Percentiles rank a stretch among this genome's conserved stretches.
phyloP scores from a whole-genome alignment of 139 green algal genomes.

The Desmodesmus armatus region DNA sequence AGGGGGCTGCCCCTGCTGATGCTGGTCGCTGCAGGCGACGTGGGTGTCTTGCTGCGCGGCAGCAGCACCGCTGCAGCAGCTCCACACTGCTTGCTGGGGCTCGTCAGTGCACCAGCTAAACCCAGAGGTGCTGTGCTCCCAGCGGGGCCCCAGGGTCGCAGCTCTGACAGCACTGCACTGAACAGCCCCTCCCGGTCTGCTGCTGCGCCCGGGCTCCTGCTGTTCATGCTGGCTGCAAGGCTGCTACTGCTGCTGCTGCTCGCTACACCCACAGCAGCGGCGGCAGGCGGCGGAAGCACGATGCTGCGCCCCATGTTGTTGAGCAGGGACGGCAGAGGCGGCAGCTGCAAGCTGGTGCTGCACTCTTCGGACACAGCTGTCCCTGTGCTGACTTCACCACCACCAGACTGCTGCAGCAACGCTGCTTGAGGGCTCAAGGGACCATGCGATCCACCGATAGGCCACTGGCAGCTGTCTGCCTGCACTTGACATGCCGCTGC shows the following conservation, averaged over 20 bases:
- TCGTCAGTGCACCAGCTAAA: background rate
- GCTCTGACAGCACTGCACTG: slow-evolving; percentile 11
- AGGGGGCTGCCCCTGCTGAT: too few relatives aligned
- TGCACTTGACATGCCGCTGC: background rate
- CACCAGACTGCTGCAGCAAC: background rate
- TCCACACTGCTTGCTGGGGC: background rate
- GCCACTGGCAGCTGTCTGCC: too few relatives aligned
- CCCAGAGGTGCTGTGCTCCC: background rate
- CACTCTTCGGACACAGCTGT: too few relatives aligned
- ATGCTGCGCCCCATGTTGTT: background rate
- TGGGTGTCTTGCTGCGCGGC: background rate
- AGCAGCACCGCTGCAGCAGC: background rate
- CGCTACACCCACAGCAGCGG: background rate
- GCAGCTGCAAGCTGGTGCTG: slow-evolving; percentile 14
- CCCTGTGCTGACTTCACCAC: too few relatives aligned
- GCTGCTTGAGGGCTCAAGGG: background rate
- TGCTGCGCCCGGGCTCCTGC: too few relatives aligned
- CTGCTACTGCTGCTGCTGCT: background rate
- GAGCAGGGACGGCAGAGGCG: slow-evolving; percentile 19
- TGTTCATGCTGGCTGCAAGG: background rate
- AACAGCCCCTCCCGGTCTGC: slow-evolving; percentile 33
- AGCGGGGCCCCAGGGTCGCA: slow-evolving; percentile 6
- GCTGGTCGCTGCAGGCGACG: background rate
- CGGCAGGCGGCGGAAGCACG: background rate
- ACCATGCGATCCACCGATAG: too few relatives aligned